Percentiles rank a stretch among this genome's conserved stretches.
phyloP scores from a whole-genome alignment of 1,284 basidiomycete species.

The Trichosporon coremiiforme region DNA sequence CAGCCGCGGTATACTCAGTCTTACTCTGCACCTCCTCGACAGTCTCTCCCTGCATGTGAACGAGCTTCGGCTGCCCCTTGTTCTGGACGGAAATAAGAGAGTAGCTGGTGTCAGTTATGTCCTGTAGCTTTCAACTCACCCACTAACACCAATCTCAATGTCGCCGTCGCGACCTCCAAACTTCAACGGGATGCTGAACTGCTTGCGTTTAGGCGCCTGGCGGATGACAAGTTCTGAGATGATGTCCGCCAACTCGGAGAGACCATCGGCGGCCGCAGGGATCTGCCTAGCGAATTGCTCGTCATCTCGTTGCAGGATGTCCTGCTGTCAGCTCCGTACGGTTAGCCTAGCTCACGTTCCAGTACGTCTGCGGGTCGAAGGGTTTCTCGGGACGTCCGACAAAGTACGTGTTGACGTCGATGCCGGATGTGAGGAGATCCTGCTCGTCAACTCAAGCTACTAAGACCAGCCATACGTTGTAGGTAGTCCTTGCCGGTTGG shows the following conservation, averaged over 20 bases:
- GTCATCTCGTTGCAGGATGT: conserved; percentile 7
- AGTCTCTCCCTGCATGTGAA: conserved; percentile 72
- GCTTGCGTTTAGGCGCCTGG: conserved; percentile 83
- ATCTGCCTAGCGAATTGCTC: conserved; percentile 40
- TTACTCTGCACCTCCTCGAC: conserved; percentile 72
- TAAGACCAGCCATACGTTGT: not conserved
- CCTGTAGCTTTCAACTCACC: conserved; percentile 60
- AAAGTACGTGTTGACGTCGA: conserved; percentile 88
- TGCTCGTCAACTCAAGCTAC: conserved; percentile 50
- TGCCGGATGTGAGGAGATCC: conserved; percentile 80
- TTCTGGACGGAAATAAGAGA: conserved; percentile 81
- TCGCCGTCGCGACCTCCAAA: conserved; percentile 66
- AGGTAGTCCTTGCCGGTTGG: conserved; percentile 45
- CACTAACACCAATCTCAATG: conserved; percentile 86
- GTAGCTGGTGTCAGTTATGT: conserved; percentile 62
- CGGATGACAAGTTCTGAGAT: conserved; percentile 71
- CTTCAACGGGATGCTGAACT: conserved; percentile 79
- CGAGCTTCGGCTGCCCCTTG: conserved; percentile 76
- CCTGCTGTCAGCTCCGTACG: not conserved
- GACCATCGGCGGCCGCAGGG: conserved; percentile 63
- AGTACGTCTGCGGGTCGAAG: conserved; percentile 79
- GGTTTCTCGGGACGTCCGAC: conserved; percentile 70
- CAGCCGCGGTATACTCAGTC: conserved; percentile 77
- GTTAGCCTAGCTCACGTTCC: conserved; percentile 65
- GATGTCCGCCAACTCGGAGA: conserved; percentile 61